phyloP scores from a whole-genome alignment of 495 filamentous ascomycete genomes.

The Hypoxylon perforatum region DNA sequence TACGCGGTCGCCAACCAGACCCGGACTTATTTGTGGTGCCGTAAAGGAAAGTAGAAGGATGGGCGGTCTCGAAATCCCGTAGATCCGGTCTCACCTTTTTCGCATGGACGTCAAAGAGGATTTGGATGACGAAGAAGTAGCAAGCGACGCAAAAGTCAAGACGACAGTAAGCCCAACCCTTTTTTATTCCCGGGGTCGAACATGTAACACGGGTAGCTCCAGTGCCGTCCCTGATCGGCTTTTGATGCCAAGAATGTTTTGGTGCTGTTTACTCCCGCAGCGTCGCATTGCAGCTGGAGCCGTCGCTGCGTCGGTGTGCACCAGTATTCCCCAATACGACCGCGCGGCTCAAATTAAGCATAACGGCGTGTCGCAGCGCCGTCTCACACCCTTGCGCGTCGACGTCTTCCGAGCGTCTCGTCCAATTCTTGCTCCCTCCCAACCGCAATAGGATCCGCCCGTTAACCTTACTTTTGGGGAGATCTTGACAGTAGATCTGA shows the following conservation, averaged over 20 bases:
- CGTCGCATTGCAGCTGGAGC: conserved; percentile 26
- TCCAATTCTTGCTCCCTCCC: conserved; percentile 20
- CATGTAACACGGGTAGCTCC: conserved; percentile 29
- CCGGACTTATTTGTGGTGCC: too few relatives aligned
- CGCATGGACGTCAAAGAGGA: conserved; percentile 7
- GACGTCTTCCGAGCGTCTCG: conserved; percentile 24
- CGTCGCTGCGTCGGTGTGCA: too few relatives aligned
- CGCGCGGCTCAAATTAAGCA: conserved; percentile 41
- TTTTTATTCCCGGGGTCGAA: conserved; percentile 27
- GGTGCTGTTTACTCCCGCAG: conserved; percentile 28
- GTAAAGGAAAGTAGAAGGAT: too few relatives aligned
- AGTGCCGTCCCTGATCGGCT: conserved; percentile 42
- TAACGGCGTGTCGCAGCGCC: conserved; percentile 29
- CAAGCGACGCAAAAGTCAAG: too few relatives aligned
- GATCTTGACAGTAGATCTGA: conserved; percentile 31
- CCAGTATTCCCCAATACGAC: background rate
- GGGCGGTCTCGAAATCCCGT: conserved; percentile 10
- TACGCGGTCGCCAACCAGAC: too few relatives aligned
- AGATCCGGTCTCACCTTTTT: conserved; percentile 19
- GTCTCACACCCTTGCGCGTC: conserved; percentile 37
- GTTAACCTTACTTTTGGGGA: conserved; percentile 36
- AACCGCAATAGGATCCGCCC: conserved; percentile 24
- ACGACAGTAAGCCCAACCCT: background rate
- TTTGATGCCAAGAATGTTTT: conserved; percentile 42
- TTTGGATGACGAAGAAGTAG: conserved; percentile 25